A percentile compares a stretch with the other conserved stretches of the same genome.
These are phyloP conservation scores for Curvularia sp. DNA, from an alignment of 2,329 filamentous ascomycete species.

Conservation along the genomic window DNA sequence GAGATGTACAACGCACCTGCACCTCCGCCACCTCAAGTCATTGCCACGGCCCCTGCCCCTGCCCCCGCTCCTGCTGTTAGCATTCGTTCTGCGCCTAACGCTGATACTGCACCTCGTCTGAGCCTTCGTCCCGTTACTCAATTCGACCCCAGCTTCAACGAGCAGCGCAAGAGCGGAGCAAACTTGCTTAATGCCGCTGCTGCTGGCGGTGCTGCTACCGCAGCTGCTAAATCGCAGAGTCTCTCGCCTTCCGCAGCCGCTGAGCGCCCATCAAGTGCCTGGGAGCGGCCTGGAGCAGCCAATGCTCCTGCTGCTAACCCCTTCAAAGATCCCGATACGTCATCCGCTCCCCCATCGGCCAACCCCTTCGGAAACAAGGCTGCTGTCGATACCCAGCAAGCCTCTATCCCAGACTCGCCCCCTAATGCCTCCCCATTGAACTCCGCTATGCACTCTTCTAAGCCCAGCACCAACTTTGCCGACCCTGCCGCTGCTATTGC, in stretches of 20 bases:
- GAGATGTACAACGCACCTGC: constrained; percentile 38
- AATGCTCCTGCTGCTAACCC: constrained; percentile 67
- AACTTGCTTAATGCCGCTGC: constrained; percentile 45
- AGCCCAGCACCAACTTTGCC: constrained; percentile 39
- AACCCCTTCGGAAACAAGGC: constrained; percentile 65
- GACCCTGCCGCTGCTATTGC: constrained; percentile 52
- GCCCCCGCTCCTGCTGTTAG: constrained; percentile 42
- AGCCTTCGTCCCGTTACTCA: constrained; percentile 85
- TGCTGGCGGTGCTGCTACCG: constrained; percentile 40
- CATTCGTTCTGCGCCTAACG: constrained; percentile 55
- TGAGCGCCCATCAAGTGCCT: constrained; percentile 43
- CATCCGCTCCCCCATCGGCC: constrained; percentile 46
- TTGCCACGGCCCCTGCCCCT: constrained; percentile 7
- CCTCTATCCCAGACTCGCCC: constrained; percentile 37
- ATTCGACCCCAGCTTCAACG: constrained; percentile 73
- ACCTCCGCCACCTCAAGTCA: constrained; percentile 38
- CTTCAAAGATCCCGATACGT: constrained; percentile 63
- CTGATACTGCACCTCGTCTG: constrained; percentile 74
- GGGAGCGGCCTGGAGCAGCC: constrained; percentile 51
- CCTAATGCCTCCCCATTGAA: constrained; percentile 27
- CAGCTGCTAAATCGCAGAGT: constrained; percentile 28
- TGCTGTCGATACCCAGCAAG: constrained; percentile 47
- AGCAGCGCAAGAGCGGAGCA: constrained; percentile 51
- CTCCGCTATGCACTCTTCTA: constrained; percentile 34
- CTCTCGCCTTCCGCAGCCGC: constrained; percentile 24